These are phyloP conservation scores for Mycena rebaudengoi DNA, from an alignment of 768 basidiomycete genomes.

Conservation along the genomic window DNA sequence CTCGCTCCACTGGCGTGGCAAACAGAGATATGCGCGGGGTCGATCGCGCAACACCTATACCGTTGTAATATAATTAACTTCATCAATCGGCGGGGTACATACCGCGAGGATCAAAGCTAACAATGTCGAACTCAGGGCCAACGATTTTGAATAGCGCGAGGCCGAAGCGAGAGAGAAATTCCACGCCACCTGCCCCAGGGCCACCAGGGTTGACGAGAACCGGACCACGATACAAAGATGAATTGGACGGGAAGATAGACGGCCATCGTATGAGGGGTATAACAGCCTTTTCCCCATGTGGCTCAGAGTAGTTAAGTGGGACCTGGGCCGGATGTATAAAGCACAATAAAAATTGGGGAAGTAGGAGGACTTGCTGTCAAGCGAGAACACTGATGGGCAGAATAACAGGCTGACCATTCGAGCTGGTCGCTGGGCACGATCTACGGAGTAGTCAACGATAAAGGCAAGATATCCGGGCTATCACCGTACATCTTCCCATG, in stretches of 20 bases:
- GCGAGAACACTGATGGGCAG: conserved; percentile 33
- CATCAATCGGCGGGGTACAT: conserved; percentile 55
- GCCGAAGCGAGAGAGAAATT: background rate
- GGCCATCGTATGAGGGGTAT: conserved; percentile 55
- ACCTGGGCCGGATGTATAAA: conserved; percentile 46
- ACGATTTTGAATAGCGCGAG: background rate
- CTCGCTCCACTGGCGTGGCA: conserved; percentile 42
- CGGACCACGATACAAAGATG: conserved; percentile 28
- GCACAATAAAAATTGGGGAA: background rate
- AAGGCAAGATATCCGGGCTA: too few relatives aligned
- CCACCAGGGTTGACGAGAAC: conserved; percentile 16
- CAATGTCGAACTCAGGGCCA: conserved; percentile 14
- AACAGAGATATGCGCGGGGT: conserved; percentile 47
- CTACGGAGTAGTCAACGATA: too few relatives aligned
- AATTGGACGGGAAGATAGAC: conserved; percentile 35
- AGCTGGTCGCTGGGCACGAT: conserved; percentile 31
- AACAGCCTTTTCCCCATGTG: conserved; percentile 43
- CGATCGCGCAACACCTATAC: conserved; percentile 45
- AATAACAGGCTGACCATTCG: conserved; percentile 36
- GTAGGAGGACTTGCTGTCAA: conserved; percentile 18
- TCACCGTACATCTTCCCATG: too few relatives aligned
- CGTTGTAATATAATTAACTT: too few relatives aligned
- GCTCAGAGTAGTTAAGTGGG: conserved; percentile 54
- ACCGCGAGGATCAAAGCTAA: conserved; percentile 20
- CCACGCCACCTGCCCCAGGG: conserved; percentile 10